Conservation (phyloP, 1,284 basidiomycete genomes). For the Kalmanozyma brasiliensis region DNA sequence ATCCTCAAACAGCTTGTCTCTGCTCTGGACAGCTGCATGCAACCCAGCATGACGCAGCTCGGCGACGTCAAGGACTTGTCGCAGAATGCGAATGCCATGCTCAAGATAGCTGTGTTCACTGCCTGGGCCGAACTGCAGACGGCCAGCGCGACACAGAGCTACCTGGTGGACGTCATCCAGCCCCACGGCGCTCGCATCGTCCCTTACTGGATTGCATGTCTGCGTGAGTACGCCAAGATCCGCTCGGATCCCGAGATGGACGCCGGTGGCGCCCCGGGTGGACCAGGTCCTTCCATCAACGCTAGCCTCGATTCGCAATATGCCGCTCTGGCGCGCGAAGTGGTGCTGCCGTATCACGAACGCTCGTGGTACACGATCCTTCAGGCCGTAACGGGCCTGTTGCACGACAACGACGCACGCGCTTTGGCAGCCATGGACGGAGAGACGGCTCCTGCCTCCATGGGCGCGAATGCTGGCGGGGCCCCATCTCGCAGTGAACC, state of each 20-base stretch:
- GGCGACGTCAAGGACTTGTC: slow-evolving; percentile 88
- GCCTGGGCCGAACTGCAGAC: slow-evolving; percentile 96
- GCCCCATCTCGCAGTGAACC: slow-evolving; percentile 72
- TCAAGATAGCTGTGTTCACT: slow-evolving; percentile 89
- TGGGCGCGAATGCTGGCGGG: slow-evolving; percentile 5
- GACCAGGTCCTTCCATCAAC: slow-evolving; percentile 66
- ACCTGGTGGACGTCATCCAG: slow-evolving; percentile 83
- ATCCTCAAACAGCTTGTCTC: slow-evolving; percentile 83
- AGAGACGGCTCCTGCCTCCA: slow-evolving; percentile 57
- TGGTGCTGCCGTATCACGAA: slow-evolving; percentile 77
- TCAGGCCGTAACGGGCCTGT: slow-evolving; percentile 83
- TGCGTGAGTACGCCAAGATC: slow-evolving; percentile 92
- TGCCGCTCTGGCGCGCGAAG: slow-evolving; percentile 86
- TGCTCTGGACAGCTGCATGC: slow-evolving; percentile 79
- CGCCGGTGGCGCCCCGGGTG: slow-evolving; percentile 69
- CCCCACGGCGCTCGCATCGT: slow-evolving; percentile 82
- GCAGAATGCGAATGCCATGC: slow-evolving; percentile 92
- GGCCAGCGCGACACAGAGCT: slow-evolving; percentile 78
- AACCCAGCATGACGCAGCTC: slow-evolving; percentile 82
- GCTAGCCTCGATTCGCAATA: slow-evolving; percentile 79
- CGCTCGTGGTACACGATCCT: slow-evolving; percentile 85
- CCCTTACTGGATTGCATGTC: slow-evolving; percentile 85
- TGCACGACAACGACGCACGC: slow-evolving; percentile 78
- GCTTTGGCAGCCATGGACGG: slow-evolving; percentile 86
- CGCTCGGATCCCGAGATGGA: slow-evolving; percentile 78